Percentiles rank a stretch among this genome's conserved stretches.
These are phyloP conservation scores for Candida ovalis DNA, from an alignment of 805 yeast genomes.

Conservation along the genomic window DNA sequence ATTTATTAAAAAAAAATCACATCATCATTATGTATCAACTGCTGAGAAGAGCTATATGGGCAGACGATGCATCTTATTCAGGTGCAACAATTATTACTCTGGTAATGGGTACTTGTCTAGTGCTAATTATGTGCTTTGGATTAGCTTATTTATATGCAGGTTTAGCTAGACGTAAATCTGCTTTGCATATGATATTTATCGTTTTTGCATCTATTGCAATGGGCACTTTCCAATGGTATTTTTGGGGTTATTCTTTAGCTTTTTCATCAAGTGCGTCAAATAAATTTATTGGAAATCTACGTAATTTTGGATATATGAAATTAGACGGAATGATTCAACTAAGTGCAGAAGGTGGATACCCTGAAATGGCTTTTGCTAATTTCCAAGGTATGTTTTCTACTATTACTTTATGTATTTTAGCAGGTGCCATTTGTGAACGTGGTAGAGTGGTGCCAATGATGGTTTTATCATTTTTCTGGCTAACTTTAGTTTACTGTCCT, in stretches of 20 bases:
- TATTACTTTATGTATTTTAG: constrained; percentile 87
- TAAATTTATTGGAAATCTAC: constrained; percentile 83
- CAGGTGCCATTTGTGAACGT: constrained; percentile 92
- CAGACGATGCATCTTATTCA: constrained; percentile 33
- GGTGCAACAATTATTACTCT: constrained; percentile 48
- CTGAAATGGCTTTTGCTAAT: constrained; percentile 79
- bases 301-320: constrained; percentile 75
- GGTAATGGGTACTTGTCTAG: constrained; percentile 62
- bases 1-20: no score
- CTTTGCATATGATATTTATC: constrained; percentile 80
- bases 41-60: constrained; percentile 24
- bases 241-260: constrained; percentile 97
- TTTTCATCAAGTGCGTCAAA: constrained; percentile 77
- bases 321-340: constrained; percentile 41
- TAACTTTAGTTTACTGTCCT: constrained; percentile 90
- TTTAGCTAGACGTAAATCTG: constrained; percentile 84
- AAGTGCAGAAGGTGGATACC: constrained; percentile 43
- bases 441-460: constrained; percentile 84
- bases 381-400: constrained; percentile 90
- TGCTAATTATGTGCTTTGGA: constrained; percentile 92
- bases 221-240: constrained; percentile 78
- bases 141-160: constrained; percentile 91
- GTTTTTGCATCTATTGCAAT: constrained; percentile 70
- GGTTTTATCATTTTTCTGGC: constrained; percentile 81
- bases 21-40: constrained; percentile 4